Percentiles rank a stretch among this genome's conserved stretches.
These are phyloP conservation scores for Peniophora sp. DNA, from an alignment of 1,284 basidiomycete species.

Conservation along the genomic window DNA sequence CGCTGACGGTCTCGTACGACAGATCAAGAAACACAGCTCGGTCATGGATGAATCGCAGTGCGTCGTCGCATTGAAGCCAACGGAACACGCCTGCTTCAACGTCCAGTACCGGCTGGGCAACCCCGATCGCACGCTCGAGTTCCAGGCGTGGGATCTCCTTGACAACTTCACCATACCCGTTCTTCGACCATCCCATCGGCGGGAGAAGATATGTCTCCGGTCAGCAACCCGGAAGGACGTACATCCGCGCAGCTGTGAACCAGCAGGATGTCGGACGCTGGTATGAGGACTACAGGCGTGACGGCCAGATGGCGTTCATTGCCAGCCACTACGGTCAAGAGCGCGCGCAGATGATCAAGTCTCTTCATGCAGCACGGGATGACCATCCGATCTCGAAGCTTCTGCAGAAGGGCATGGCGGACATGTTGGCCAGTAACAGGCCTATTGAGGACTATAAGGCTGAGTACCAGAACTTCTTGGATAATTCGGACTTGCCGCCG, in stretches of 20 bases:
- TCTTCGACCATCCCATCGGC: not conserved
- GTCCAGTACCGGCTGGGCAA: not conserved
- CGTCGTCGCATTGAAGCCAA: not conserved
- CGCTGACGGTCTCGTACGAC: not conserved
- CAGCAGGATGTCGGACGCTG: not conserved
- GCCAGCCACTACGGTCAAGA: not conserved
- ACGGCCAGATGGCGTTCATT: conserved; percentile 1
- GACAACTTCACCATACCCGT: not conserved
- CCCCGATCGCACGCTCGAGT: not conserved
- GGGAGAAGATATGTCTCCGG: not conserved
- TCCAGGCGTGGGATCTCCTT: conserved; percentile 1
- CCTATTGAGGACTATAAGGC: no score
- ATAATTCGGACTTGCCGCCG: no score
- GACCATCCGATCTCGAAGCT: no score
- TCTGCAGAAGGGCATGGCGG: no score
- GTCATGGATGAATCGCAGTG: not conserved
- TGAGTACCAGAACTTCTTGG: no score
- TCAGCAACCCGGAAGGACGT: not conserved
- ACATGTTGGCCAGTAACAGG: no score
- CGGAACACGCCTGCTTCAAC: not conserved
- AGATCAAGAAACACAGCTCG: not conserved
- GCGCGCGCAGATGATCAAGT: conserved; percentile 5
- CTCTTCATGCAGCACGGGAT: no score
- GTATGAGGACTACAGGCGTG: not conserved
- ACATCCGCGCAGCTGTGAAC: not conserved